phyloP scores from a whole-genome alignment of 441 rosid genomes.

The Viola pubescens region DNA sequence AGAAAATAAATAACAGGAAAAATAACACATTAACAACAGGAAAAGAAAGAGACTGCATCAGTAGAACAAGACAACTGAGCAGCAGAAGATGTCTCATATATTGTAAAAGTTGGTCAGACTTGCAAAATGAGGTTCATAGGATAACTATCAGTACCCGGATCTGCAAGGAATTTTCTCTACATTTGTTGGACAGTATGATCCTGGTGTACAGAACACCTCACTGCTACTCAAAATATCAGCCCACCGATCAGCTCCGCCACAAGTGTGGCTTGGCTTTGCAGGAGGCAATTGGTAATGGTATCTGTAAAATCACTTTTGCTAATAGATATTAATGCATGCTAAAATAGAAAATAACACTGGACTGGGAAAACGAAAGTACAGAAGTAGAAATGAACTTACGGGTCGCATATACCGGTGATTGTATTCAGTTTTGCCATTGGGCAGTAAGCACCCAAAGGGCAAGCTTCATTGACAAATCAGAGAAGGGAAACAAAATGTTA shows the following conservation, averaged over 20 bases:
- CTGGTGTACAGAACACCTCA: slow-evolving; percentile 81
- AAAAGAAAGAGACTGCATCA: not conserved
- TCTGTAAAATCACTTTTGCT: slow-evolving; percentile 52
- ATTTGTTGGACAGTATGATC: slow-evolving; percentile 85
- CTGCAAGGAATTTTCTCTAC: slow-evolving; percentile 63
- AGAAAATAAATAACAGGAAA: slow-evolving; percentile 1
- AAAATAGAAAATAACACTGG: slow-evolving; percentile 12
- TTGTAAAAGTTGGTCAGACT: slow-evolving; percentile 3
- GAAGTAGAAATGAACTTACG: slow-evolving; percentile 50
- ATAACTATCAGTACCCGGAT: slow-evolving; percentile 59
- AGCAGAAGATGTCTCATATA: too few relatives aligned
- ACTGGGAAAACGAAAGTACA: not conserved
- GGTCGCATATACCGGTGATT: slow-evolving; percentile 76
- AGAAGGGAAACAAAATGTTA: not conserved
- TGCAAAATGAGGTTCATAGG: slow-evolving; percentile 25
- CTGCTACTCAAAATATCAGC: slow-evolving; percentile 64
- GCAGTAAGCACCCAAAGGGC: slow-evolving; percentile 87
- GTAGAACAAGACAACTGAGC: too few relatives aligned
- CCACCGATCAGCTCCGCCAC: slow-evolving; percentile 94
- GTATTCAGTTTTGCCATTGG: slow-evolving; percentile 57
- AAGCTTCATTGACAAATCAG: slow-evolving; percentile 42
- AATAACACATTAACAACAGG: not conserved
- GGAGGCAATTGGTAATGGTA: slow-evolving; percentile 77
- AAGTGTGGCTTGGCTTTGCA: slow-evolving; percentile 60
- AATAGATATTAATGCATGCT: slow-evolving; percentile 33